Percentiles rank a stretch among this genome's conserved stretches.
Evolutionary conservation across 805 yeast species (phyloP).

Genomic region (Barnettozyma populi): DNA sequence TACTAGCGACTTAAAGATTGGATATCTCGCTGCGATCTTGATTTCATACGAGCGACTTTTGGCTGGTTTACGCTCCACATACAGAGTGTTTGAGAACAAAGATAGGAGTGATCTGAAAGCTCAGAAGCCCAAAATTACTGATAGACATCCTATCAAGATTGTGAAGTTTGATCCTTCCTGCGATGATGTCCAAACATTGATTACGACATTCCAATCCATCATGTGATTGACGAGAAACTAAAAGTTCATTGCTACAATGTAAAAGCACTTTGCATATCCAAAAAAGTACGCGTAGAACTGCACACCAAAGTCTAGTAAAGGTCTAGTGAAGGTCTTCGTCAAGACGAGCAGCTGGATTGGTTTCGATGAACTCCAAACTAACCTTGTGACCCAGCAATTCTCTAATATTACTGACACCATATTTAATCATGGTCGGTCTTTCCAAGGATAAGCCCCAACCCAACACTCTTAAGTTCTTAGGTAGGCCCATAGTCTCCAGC

Average conservation of each 20-base stretch:
- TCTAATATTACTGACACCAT: slow-evolving; percentile 91
- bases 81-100: slow-evolving; percentile 8
- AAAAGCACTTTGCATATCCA: background rate
- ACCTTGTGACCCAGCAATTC: slow-evolving; percentile 97
- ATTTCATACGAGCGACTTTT: slow-evolving; percentile 4
- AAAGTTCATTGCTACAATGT: background rate
- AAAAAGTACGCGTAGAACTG: background rate
- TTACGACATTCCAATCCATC: background rate
- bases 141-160: slow-evolving; percentile 2
- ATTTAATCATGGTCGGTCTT: slow-evolving; percentile 99
- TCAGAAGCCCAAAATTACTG: slow-evolving; percentile 7
- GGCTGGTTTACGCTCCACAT: slow-evolving; percentile 7
- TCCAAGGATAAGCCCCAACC: slow-evolving; percentile 98
- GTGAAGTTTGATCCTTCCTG: slow-evolving; percentile 1
- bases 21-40: slow-evolving; percentile 7
- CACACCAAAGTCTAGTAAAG: too few species aligned
- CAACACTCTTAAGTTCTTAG: slow-evolving; percentile 85
- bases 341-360: slow-evolving; percentile 95
- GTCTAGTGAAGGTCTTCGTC: slow-evolving; percentile 51
- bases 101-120: slow-evolving; percentile 8
- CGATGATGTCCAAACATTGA: slow-evolving; percentile 1
- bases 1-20: background rate
- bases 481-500: slow-evolving; percentile 98
- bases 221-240: background rate
- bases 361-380: slow-evolving; percentile 86